Base-by-base conservation (phyloP, 75 land plant genomes). In the Isoetes taiwanensis region DNA sequence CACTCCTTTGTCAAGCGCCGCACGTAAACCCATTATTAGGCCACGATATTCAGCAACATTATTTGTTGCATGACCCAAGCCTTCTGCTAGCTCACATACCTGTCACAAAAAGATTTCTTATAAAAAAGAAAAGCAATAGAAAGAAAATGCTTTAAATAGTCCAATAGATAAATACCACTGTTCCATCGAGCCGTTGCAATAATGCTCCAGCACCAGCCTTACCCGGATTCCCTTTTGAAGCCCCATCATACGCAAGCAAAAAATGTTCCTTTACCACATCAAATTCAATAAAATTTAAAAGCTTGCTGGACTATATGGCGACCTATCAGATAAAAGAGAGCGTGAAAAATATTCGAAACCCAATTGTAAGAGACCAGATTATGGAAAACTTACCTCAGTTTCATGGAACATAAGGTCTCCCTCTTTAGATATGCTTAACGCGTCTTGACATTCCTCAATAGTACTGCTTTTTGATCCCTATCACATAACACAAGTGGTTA, bases 21-120 rank as follows among this genome's bases (percentile, higher is more conserved):
- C 70, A 52, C 71, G 70, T 56, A 90, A 25, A 35, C 91, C 96
- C 27, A 82, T 58, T 35, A 90, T 70, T 29, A 85, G 14, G 14
- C 77, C 80, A 21, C 73, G 67, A 66, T 90, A 90, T 63, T 90
- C 91, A 52, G 96, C 96, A 68, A 80, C 80, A 72, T 85, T 90
- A 43, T 73, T 79, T 21, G 96, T 80, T 34, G 72, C 75, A 14
- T 32, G 24, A n/a, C 96, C 96, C 56, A 90, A 52, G 32, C 86
- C 91, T 69, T 81, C 76, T 43, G 69, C 69, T 65, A 90, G 52
- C 61, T 71, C 58, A 58, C 72, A 80, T 30, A 80, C 63, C 89
- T 87, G 57, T 8, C 12, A 30, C 57, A 14, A 28, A 8, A 6
- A n/a, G 20, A 8, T 48, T 37, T 10, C 12, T 37, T 37, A 37